These are phyloP conservation scores for Cyclotella sp. DNA, from an alignment of 108 stramenopile genomes.

Conservation along the genomic window DNA sequence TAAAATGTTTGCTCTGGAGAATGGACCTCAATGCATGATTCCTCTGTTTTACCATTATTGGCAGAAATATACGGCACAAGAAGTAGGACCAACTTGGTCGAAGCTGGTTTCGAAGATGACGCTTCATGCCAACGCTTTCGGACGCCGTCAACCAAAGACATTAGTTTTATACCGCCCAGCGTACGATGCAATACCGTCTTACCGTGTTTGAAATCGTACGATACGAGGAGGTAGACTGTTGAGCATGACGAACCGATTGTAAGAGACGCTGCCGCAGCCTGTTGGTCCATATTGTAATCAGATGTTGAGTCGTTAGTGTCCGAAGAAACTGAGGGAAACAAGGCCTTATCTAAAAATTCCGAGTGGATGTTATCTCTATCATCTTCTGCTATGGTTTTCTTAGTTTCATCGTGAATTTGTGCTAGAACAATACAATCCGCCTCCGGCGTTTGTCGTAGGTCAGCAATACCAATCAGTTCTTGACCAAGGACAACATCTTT, in stretches of 20 bases:
- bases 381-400: neutral
- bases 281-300: constrained; percentile 3
- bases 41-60: neutral
- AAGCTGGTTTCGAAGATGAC: neutral
- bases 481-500: no score
- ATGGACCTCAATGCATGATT: neutral
- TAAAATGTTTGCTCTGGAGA: neutral
- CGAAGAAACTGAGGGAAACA: neutral
- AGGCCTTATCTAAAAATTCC: neutral
- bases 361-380: neutral
- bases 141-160: constrained; percentile 31
- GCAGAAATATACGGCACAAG: constrained; percentile 14
- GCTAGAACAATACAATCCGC: constrained; percentile 22
- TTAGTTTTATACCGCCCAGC: constrained; percentile 33
- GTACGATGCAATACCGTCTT: constrained; percentile 48
- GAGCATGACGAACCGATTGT: constrained; percentile 32
- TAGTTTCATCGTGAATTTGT: neutral
- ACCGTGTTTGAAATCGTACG: constrained; percentile 36
- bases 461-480: constrained; percentile 21
- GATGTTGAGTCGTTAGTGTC: neutral
- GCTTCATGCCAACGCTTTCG: constrained; percentile 24
- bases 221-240: constrained; percentile 26
- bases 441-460: constrained; percentile 21
- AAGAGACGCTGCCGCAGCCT: constrained; percentile 30
- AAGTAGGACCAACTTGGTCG: constrained; percentile 28